Conservation (phyloP, 306 rosid species). For the Sicyos baderoa region DNA sequence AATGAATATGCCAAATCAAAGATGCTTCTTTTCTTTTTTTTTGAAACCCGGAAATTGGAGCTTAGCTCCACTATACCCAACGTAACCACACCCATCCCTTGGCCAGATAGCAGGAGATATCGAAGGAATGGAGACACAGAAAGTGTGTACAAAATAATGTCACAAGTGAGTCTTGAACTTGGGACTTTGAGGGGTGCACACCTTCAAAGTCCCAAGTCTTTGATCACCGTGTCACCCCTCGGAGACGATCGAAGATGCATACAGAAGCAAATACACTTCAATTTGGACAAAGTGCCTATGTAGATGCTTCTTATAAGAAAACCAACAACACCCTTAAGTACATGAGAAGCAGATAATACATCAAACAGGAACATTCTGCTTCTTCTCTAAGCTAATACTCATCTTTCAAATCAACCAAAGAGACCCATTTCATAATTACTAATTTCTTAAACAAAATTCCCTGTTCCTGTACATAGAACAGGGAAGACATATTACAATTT, state of each 20-base stretch:
- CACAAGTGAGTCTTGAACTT: too few relatives aligned
- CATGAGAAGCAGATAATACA: constrained; percentile 8
- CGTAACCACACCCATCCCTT: too few relatives aligned
- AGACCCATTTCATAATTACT: background rate
- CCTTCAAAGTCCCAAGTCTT: too few relatives aligned
- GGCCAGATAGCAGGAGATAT: too few relatives aligned
- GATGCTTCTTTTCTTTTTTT: too few relatives aligned
- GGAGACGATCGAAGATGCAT: too few relatives aligned
- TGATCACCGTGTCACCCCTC: too few relatives aligned
- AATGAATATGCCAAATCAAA: background rate
- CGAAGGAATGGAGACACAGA: too few relatives aligned
- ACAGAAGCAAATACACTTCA: background rate
- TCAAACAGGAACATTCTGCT: constrained; percentile 11
- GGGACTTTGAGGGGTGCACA: too few relatives aligned
- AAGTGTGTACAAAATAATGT: too few relatives aligned
- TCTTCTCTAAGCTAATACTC: constrained; percentile 1
- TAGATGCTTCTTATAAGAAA: background rate
- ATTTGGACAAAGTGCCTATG: background rate
- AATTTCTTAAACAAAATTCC: background rate
- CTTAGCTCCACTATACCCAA: too few relatives aligned
- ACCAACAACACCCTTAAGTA: constrained; percentile 1
- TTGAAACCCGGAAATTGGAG: too few relatives aligned
- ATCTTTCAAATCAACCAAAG: constrained; percentile 5
- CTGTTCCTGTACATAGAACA: background rate
- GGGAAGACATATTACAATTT: background rate